Percentiles rank a stretch among this genome's conserved stretches.
Evolutionary conservation across 192 early-diverging fungal species (phyloP).

Genomic region (Coemansia sp.): DNA sequence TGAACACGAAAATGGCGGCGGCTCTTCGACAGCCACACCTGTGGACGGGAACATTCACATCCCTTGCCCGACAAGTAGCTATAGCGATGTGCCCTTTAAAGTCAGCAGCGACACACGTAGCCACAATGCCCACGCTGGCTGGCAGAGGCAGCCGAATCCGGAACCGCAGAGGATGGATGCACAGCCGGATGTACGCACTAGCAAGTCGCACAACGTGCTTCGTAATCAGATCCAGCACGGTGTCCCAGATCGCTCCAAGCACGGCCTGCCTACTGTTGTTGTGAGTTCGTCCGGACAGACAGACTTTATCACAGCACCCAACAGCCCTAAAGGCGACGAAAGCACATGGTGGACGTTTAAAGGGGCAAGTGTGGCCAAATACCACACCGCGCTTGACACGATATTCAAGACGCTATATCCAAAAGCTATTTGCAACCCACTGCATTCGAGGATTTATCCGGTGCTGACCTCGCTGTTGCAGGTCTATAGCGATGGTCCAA

Average conservation of each 20-base stretch:
- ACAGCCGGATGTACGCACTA: conserved; percentile 12
- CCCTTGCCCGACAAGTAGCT: conserved; percentile 5
- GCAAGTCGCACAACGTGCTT: conserved; percentile 23
- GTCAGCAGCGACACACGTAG: not conserved
- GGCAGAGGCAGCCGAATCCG: not conserved
- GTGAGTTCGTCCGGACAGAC: not conserved
- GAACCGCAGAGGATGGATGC: not conserved
- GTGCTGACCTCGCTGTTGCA: conserved; percentile 42
- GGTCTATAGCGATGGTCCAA: conserved; percentile 48
- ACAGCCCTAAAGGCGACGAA: not conserved
- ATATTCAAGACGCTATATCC: conserved; percentile 29
- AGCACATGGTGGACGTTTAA: conserved; percentile 15
- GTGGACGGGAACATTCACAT: not conserved
- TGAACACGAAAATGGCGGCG: not conserved
- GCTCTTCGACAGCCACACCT: not conserved
- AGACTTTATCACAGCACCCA: not conserved
- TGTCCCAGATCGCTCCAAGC: not conserved
- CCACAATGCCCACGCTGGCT: conserved; percentile 1
- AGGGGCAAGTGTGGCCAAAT: conserved; percentile 7
- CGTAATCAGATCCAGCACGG: not conserved
- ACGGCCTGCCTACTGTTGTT: not conserved
- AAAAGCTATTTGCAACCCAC: conserved; percentile 16
- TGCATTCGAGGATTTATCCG: conserved; percentile 37
- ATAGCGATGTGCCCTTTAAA: not conserved
- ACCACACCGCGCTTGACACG: conserved; percentile 25